phyloP scores from a whole-genome alignment of 2,329 filamentous ascomycete species.

The Diaporthe caulivora region DNA sequence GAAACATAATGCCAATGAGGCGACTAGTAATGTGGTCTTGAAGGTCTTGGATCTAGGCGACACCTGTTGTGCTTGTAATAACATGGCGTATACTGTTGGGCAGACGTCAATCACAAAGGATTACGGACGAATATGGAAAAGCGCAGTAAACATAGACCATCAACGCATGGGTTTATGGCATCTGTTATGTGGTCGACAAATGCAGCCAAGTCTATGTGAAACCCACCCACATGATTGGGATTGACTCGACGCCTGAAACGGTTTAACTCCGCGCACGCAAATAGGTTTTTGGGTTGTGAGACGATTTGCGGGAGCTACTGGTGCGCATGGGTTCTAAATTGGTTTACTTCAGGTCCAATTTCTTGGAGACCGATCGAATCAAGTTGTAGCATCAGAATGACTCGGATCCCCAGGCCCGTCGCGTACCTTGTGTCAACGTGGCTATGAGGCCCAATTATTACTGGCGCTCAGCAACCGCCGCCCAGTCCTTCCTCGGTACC shows the following conservation, averaged over 20 bases:
- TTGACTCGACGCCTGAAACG: conserved; percentile 20
- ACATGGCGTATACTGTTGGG: conserved; percentile 3
- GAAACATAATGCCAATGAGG: neutral
- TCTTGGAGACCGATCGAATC: conserved; percentile 1
- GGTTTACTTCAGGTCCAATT: neutral
- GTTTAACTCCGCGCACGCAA: conserved; percentile 5
- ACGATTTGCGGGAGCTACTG: neutral
- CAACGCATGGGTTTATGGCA: neutral
- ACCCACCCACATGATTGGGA: neutral
- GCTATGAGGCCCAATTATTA: too few relatives aligned
- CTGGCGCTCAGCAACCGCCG: neutral
- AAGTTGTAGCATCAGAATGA: neutral
- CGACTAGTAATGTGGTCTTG: neutral
- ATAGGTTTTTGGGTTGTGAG: neutral
- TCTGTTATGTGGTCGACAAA: neutral
- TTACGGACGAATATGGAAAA: neutral
- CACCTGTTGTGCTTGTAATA: conserved; percentile 18
- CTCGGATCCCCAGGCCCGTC: neutral
- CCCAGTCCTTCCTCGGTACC: too few relatives aligned
- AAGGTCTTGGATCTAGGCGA: conserved; percentile 18
- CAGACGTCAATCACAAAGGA: neutral
- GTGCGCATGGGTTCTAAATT: conserved; percentile 14
- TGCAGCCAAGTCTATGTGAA: conserved; percentile 8
- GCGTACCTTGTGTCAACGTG: neutral
- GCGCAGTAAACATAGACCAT: too few relatives aligned